Conservation (phyloP, 2,329 filamentous ascomycete genomes). For the Fusarium cyanostomum region DNA sequence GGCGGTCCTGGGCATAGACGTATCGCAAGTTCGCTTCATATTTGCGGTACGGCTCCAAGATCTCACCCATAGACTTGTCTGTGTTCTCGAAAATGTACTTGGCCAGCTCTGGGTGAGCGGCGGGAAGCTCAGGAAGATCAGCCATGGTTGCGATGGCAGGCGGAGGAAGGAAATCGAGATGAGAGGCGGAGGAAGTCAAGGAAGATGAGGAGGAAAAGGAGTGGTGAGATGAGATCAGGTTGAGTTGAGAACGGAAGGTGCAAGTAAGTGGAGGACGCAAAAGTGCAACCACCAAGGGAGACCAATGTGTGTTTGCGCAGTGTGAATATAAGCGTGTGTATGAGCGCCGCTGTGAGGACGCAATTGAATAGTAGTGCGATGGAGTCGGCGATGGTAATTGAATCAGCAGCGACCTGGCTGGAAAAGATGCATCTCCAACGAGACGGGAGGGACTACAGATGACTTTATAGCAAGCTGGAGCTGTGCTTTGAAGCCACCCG, state of each 20-base stretch:
- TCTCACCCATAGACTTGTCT: constrained; percentile 62
- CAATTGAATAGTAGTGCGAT: background rate
- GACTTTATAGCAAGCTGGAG: constrained; percentile 32
- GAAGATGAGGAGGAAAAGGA: background rate
- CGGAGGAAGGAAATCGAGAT: background rate
- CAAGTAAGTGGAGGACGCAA: constrained; percentile 20
- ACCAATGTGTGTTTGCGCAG: constrained; percentile 5
- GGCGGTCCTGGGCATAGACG: constrained; percentile 73
- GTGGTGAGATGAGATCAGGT: background rate
- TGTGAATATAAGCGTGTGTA: background rate
- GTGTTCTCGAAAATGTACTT: constrained; percentile 65
- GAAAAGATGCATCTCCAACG: background rate
- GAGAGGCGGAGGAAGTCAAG: background rate
- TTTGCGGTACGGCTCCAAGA: constrained; percentile 72
- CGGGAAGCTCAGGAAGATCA: constrained; percentile 58
- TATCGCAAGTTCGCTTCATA: constrained; percentile 74
- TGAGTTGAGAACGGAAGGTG: background rate
- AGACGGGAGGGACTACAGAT: constrained; percentile 5
- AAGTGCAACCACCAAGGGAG: constrained; percentile 5
- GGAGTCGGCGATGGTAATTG: background rate
- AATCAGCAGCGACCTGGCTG: background rate
- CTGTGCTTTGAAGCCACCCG: background rate
- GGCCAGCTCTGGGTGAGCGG: constrained; percentile 55
- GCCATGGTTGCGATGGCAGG: constrained; percentile 41
- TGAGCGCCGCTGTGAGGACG: background rate